Conservation (phyloP, 345 rosid genomes). For the Gossypium stocksii region DNA sequence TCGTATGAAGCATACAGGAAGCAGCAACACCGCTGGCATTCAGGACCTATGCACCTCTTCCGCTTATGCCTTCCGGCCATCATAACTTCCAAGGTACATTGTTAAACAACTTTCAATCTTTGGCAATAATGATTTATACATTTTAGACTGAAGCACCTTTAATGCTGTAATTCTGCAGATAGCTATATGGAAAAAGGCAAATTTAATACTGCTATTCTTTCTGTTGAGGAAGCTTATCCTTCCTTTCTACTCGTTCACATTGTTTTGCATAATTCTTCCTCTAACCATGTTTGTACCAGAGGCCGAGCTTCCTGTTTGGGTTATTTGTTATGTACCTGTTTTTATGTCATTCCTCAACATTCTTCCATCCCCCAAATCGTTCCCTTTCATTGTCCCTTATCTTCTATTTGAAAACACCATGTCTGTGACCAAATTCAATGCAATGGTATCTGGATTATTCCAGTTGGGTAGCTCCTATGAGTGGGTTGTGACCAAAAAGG, state of each 20-base stretch:
- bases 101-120: slow-evolving; percentile 5
- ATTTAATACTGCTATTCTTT: slow-evolving; percentile 68
- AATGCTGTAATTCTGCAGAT: slow-evolving; percentile 47
- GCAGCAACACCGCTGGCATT: slow-evolving; percentile 96
- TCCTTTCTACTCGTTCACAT: slow-evolving; percentile 84
- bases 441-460: slow-evolving; percentile 80
- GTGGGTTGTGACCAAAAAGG: slow-evolving; percentile 88
- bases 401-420: slow-evolving; percentile 85
- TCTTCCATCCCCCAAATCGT: slow-evolving; percentile 68
- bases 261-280: slow-evolving; percentile 86
- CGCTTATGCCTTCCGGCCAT: slow-evolving; percentile 80
- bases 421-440: slow-evolving; percentile 87
- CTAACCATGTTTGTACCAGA: slow-evolving; percentile 84
- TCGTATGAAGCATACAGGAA: slow-evolving; percentile 87
- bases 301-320: slow-evolving; percentile 85
- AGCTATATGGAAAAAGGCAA: slow-evolving; percentile 73
- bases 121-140: background rate
- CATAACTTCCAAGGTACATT: slow-evolving; percentile 60
- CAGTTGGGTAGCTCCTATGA: slow-evolving; percentile 88
- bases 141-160: slow-evolving; percentile 10
- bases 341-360: slow-evolving; percentile 83
- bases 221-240: slow-evolving; percentile 84
- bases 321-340: slow-evolving; percentile 74
- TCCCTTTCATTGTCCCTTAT: slow-evolving; percentile 85
- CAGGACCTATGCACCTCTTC: slow-evolving; percentile 92